Percentiles rank a stretch among this genome's conserved stretches.
These are phyloP conservation scores for Ricinus communis DNA, from an alignment of 345 rosid genomes.

Conservation along the genomic window DNA sequence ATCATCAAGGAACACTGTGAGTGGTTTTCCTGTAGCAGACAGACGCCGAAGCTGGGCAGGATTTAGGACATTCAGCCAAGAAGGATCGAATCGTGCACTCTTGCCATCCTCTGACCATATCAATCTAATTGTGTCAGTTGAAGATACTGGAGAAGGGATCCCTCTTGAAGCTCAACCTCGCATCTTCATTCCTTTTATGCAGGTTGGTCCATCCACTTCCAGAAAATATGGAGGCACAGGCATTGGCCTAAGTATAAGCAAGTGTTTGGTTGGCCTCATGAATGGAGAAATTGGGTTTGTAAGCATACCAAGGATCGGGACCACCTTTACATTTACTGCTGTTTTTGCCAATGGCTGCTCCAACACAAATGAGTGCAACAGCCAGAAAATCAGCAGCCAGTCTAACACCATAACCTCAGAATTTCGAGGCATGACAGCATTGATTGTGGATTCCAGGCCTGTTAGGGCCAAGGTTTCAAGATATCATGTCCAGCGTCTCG, in stretches of 20 bases:
- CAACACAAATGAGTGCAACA: conserved; percentile 39
- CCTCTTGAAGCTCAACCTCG: conserved; percentile 86
- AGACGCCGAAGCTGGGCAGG: conserved; percentile 66
- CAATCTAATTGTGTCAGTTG: conserved; percentile 80
- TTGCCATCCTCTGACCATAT: conserved; percentile 43
- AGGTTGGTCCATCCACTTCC: conserved; percentile 88
- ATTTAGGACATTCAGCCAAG: conserved; percentile 57
- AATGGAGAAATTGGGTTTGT: conserved; percentile 88
- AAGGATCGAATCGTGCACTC: conserved; percentile 31
- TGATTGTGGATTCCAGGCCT: conserved; percentile 74
- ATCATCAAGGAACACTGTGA: conserved; percentile 58
- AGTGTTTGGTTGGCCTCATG: conserved; percentile 86
- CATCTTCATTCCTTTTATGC: conserved; percentile 91
- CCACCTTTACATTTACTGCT: conserved; percentile 92
- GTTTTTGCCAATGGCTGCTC: conserved; percentile 55
- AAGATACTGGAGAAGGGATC: conserved; percentile 94
- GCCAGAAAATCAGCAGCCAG: conserved; percentile 47
- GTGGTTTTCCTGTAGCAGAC: conserved; percentile 84
- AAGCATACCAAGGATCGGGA: conserved; percentile 73
- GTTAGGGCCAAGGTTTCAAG: conserved; percentile 70
- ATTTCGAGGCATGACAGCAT: conserved; percentile 67
- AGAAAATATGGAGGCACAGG: conserved; percentile 94
- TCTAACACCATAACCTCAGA: conserved; percentile 41
- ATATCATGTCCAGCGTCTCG: conserved; percentile 81
- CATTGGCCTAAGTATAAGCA: conserved; percentile 96